Evolutionary conservation across 108 stramenopile genomes (phyloP).

Genomic region (Tribonema minus): DNA sequence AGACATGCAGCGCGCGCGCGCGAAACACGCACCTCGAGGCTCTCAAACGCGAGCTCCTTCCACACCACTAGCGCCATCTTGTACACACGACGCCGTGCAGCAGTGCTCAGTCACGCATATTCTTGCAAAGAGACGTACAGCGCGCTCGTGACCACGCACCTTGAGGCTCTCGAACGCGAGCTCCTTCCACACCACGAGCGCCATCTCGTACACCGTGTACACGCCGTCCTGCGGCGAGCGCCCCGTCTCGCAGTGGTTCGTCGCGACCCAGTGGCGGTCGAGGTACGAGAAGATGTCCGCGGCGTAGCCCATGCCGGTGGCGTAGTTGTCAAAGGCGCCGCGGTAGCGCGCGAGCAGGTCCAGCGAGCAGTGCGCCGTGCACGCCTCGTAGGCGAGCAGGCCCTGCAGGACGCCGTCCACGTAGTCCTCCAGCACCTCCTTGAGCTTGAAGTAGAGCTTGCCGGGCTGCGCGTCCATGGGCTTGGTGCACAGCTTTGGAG

Average conservation of each 20-base stretch:
- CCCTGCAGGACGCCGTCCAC: conserved; percentile 20
- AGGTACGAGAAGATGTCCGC: conserved; percentile 36
- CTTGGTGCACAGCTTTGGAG: conserved; percentile 38
- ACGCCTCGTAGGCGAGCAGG: conserved; percentile 20
- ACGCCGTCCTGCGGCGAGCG: conserved; percentile 18
- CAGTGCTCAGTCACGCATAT: too few species aligned
- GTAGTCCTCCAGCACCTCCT: conserved; percentile 32
- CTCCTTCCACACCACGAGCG: conserved; percentile 31
- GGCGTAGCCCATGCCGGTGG: conserved; percentile 29
- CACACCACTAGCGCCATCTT: conserved; percentile 36
- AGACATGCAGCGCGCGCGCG: too few species aligned
- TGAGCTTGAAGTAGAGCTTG: conserved; percentile 27
- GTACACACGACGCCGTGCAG: too few species aligned
- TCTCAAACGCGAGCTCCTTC: conserved; percentile 31
- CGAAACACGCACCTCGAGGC: conserved; percentile 22
- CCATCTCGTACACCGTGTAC: conserved; percentile 29
- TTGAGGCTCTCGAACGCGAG: conserved; percentile 36
- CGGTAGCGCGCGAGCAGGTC: conserved; percentile 27
- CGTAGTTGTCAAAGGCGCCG: conserved; percentile 17
- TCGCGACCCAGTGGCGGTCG: conserved; percentile 31
- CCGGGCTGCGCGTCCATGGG: conserved; percentile 36
- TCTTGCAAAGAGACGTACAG: too few species aligned
- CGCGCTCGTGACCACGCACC: too few species aligned
- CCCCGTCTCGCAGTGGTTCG: conserved; percentile 39
- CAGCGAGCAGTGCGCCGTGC: neutral